These are phyloP conservation scores for Westerdykella ornata DNA, from an alignment of 2,329 filamentous ascomycete genomes.

Conservation along the genomic window DNA sequence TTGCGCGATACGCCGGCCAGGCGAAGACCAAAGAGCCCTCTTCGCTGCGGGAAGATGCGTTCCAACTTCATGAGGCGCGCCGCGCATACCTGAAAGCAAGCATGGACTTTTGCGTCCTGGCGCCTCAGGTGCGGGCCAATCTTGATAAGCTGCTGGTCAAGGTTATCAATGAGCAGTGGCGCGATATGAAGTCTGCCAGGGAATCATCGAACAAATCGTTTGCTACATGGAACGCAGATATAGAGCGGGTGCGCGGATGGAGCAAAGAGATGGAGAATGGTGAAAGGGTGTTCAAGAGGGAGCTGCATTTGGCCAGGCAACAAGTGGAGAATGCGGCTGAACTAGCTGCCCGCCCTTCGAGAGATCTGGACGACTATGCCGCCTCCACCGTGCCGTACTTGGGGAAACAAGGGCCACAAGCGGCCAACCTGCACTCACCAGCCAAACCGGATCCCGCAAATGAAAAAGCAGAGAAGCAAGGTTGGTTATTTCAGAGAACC, in stretches of 20 bases:
- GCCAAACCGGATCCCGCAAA: constrained; percentile 48
- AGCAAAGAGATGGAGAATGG: constrained; percentile 86
- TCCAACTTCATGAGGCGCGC: constrained; percentile 86
- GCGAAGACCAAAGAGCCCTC: constrained; percentile 92
- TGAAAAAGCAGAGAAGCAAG: constrained; percentile 70
- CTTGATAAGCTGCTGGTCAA: constrained; percentile 82
- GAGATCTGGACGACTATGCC: constrained; percentile 89
- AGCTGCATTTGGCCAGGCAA: constrained; percentile 70
- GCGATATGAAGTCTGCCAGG: constrained; percentile 68
- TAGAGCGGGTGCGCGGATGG: constrained; percentile 90
- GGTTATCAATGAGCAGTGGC: constrained; percentile 80
- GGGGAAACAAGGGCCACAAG: constrained; percentile 61
- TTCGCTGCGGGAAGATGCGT: constrained; percentile 85
- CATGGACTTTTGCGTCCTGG: constrained; percentile 86
- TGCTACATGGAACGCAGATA: constrained; percentile 64
- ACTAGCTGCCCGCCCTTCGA: constrained; percentile 65
- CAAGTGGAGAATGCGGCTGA: constrained; percentile 76
- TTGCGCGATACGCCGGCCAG: constrained; percentile 76
- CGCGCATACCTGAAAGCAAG: constrained; percentile 86
- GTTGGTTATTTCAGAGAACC: constrained; percentile 82
- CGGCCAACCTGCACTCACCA: constrained; percentile 41
- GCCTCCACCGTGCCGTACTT: constrained; percentile 84
- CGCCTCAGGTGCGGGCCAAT: constrained; percentile 74
- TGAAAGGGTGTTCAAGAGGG: constrained; percentile 75
- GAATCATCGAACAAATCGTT: constrained; percentile 59